Conservation (phyloP, 2,329 filamentous ascomycete species). For the Cladosporium sp. region DNA sequence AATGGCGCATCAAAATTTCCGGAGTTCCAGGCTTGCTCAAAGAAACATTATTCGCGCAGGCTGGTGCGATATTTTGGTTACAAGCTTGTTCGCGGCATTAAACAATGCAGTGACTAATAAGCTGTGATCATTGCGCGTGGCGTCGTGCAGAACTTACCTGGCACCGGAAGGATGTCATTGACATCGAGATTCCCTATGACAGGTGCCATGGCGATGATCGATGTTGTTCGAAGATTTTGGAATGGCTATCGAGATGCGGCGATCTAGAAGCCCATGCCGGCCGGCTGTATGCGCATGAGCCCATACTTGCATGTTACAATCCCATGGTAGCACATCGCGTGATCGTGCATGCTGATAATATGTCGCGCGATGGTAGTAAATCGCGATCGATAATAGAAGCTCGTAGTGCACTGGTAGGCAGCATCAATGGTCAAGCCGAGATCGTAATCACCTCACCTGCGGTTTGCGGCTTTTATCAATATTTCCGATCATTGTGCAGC, state of each 20-base stretch:
- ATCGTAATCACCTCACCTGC: background rate
- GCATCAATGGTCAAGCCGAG: background rate
- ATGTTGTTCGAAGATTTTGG: too few species aligned
- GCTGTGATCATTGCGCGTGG: background rate
- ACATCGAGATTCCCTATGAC: background rate
- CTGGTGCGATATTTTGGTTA: background rate
- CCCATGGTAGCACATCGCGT: background rate
- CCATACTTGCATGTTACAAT: background rate
- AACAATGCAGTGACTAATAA: background rate
- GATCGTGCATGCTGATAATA: background rate
- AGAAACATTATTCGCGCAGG: background rate
- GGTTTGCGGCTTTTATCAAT: background rate
- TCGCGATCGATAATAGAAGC: background rate
- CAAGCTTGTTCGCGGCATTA: background rate
- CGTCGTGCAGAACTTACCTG: background rate
- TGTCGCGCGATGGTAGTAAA: background rate
- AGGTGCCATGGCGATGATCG: background rate
- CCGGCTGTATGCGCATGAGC: background rate
- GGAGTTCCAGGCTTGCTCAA: background rate
- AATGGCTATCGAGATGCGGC: background rate
- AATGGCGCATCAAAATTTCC: background rate
- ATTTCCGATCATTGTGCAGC: background rate
- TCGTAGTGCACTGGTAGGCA: background rate
- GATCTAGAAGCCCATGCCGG: background rate
- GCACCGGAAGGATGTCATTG: background rate